Evolutionary conservation across 1,139 yeast species (phyloP), one percentile per base, ranked within the genome.

Genomic region (Debaryomycetaceae sp.): DNA sequence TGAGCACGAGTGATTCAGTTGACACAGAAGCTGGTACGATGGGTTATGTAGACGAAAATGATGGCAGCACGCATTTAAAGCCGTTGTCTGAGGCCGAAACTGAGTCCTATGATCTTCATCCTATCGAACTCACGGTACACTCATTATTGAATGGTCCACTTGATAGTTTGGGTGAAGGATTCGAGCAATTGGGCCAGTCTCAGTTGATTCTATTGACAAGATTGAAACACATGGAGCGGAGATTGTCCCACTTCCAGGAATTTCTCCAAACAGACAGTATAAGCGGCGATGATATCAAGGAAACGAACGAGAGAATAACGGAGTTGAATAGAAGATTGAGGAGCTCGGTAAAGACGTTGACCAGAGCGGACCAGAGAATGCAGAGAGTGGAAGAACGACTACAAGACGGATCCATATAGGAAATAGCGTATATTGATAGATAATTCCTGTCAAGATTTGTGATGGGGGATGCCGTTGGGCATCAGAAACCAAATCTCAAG

Each of bases 101-200:
- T 11, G 45, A 39, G 13, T 6, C 43, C 27, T 47, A 50, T 13
- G 75, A 75, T 50, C 53, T 73, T 37, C 84, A 80, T 53, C 82
- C 83, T 0, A 69, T 80, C 39, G 85, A 80, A 49, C 63, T 78
- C 23, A 70, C 80, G 0, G 84, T 83, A 0, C 86, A 81, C 51
- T 62, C 80, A 4, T 60, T 81, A 4, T 58, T 81, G 8, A 80
- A 79, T 38, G 75, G 76, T 0, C 75, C 84, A 0, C 60, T 81
- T 7, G 86, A 81, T 39, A 65, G 60, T 5, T 61, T 81, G 27
- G 73, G 76, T 47, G 76, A 75, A 40, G 76, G 76, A 49, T 68
- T 81, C 38, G 78, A 77, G 50, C 75, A 73, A 55, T 60, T 81
- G 34, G 75, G 77, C 55, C 83, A 80, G 48, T 78, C 84, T 1